Conservation (phyloP, 2,329 filamentous ascomycete species). For the Xylaria sp. region DNA sequence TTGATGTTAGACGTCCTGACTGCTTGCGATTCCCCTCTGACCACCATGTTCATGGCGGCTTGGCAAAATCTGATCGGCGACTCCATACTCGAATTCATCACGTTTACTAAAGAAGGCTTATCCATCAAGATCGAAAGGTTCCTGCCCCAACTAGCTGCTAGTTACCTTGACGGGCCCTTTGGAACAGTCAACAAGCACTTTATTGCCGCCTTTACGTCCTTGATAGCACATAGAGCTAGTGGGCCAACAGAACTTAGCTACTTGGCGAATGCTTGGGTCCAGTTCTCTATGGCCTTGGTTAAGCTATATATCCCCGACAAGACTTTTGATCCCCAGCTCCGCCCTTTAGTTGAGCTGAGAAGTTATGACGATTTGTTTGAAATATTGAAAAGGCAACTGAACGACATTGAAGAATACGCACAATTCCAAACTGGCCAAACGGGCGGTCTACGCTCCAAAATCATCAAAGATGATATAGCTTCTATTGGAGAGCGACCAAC, state of each 20-base stretch:
- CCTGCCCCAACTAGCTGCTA: constrained; percentile 34
- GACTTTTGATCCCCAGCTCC: constrained; percentile 79
- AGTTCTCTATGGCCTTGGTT: constrained; percentile 76
- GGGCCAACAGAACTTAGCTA: constrained; percentile 37
- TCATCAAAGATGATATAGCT: constrained; percentile 66
- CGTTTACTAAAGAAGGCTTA: constrained; percentile 35
- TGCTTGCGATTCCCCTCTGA: constrained; percentile 46
- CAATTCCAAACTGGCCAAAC: constrained; percentile 68
- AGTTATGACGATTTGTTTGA: constrained; percentile 61
- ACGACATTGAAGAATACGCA: constrained; percentile 70
- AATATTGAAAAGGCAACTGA: constrained; percentile 61
- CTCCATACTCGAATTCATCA: constrained; percentile 25
- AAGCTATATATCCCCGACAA: constrained; percentile 85
- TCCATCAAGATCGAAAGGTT: constrained; percentile 36
- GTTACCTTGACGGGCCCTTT: constrained; percentile 22
- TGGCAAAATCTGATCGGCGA: constrained; percentile 30
- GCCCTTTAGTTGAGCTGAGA: constrained; percentile 68
- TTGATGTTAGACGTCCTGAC: constrained; percentile 51
- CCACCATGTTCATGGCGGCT: constrained; percentile 36
- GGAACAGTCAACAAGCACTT: constrained; percentile 48
- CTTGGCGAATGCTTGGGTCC: constrained; percentile 71
- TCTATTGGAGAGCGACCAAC: constrained; percentile 70
- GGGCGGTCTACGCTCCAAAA: constrained; percentile 68
- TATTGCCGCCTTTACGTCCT: constrained; percentile 51
- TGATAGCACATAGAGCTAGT: constrained; percentile 45